Conservation (phyloP, 345 rosid genomes). For the sweet orange (Citrus sinensis) region DNA sequence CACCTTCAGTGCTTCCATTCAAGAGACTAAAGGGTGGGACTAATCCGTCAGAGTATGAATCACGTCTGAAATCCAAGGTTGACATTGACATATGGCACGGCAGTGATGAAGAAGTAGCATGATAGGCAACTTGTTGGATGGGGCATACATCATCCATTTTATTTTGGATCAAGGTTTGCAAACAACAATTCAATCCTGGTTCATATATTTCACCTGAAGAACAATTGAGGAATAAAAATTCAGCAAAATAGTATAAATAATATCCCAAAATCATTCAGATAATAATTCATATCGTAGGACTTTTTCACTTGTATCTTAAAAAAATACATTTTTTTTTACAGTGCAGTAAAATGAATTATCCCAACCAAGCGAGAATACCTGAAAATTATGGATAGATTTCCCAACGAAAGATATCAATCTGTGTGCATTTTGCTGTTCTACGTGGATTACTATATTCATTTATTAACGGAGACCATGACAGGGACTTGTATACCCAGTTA, state of each 20-base stretch:
- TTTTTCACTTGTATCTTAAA: constrained; percentile 9
- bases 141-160: not conserved
- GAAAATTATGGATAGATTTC: not conserved
- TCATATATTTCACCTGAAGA: constrained; percentile 26
- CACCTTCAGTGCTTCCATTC: constrained; percentile 1
- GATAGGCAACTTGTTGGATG: not conserved
- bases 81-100: constrained; percentile 1
- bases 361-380: not conserved
- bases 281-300: not conserved
- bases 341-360: not conserved
- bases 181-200: constrained; percentile 16
- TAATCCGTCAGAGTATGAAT: not conserved
- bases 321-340: not conserved
- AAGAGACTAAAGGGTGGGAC: not conserved
- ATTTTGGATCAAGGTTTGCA: constrained; percentile 17
- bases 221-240: not conserved
- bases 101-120: not conserved
- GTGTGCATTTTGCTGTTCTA: not conserved
- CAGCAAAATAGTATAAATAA: not conserved
- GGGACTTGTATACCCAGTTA: not conserved
- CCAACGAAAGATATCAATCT: not conserved
- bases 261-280: not conserved
- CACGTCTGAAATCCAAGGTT: not conserved
- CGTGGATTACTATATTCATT: not conserved
- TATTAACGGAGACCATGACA: not conserved